Evolutionary conservation across 1,284 basidiomycete genomes (phyloP).

Genomic region (Fistulinella cinereoalba): DNA sequence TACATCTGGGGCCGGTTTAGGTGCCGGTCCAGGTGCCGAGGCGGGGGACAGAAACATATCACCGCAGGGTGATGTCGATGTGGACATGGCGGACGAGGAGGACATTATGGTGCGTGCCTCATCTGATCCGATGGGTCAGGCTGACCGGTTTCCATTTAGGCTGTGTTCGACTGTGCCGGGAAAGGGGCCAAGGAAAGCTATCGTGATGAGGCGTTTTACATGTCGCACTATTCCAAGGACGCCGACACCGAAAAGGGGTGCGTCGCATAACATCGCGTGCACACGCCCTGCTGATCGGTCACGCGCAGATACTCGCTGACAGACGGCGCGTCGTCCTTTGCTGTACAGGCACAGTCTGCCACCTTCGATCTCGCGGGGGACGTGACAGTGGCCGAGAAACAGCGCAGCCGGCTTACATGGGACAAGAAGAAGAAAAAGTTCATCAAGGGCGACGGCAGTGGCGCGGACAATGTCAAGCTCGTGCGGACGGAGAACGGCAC

Average conservation of each 20-base stretch:
- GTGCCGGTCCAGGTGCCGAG: slow-evolving; percentile 39
- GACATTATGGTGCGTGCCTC: slow-evolving; percentile 69
- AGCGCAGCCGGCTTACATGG: slow-evolving; percentile 73
- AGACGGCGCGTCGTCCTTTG: slow-evolving; percentile 81
- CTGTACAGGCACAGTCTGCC: slow-evolving; percentile 77
- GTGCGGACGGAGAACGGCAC: slow-evolving; percentile 92
- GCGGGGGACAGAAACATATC: slow-evolving; percentile 29
- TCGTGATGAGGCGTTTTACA: slow-evolving; percentile 86
- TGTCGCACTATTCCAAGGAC: slow-evolving; percentile 88
- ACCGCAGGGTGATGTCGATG: slow-evolving; percentile 34
- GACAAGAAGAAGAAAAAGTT: slow-evolving; percentile 98
- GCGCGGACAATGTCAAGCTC: slow-evolving; percentile 93
- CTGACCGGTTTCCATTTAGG: no score
- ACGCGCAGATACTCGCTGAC: slow-evolving; percentile 80
- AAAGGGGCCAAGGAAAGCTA: slow-evolving; percentile 50
- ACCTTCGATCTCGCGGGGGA: slow-evolving; percentile 87
- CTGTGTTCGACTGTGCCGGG: slow-evolving; percentile 66
- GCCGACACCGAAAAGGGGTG: slow-evolving; percentile 88
- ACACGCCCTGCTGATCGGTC: background rate
- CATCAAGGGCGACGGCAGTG: slow-evolving; percentile 78
- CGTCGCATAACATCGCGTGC: slow-evolving; percentile 20
- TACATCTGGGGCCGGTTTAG: no score
- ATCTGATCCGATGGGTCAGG: no score
- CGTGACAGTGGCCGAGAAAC: slow-evolving; percentile 54
- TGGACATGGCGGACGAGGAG: slow-evolving; percentile 74